Percentiles rank a stretch among this genome's conserved stretches.
phyloP scores from a whole-genome alignment of 768 basidiomycete species.

The Erythrobasidium yunnanense region DNA sequence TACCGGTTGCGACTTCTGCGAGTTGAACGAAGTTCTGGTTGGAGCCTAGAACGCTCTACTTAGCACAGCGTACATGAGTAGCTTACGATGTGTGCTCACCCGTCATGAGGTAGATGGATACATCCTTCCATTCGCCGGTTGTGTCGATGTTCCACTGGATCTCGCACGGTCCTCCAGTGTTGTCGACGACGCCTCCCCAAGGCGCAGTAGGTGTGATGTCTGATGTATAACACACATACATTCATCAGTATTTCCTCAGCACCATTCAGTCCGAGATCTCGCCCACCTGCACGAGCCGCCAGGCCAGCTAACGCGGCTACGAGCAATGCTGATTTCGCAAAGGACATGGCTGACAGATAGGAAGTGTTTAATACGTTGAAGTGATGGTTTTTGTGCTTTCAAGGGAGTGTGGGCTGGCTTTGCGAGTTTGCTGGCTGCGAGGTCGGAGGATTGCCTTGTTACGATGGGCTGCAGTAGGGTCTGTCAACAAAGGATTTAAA shows the following conservation, averaged over 20 bases:
- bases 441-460: no score
- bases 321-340: background rate
- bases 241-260: no score
- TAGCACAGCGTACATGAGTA: no score
- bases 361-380: background rate
- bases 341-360: background rate
- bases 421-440: background rate
- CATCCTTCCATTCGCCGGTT: constrained; percentile 10
- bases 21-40: constrained; percentile 30
- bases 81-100: no score
- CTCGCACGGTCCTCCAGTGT: constrained; percentile 7
- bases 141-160: constrained; percentile 20
- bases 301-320: background rate
- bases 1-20: constrained; percentile 12
- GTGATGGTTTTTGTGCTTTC: background rate
- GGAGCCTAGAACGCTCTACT: background rate
- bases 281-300: background rate
- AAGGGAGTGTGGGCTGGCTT: background rate
- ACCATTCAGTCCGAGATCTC: no score
- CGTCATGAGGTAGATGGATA: constrained; percentile 26
- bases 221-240: no score
- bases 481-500: no score
- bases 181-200: constrained; percentile 15
- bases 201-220: constrained; percentile 5
- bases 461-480: no score